A percentile compares a stretch with the other conserved stretches of the same genome.
phyloP scores from a whole-genome alignment of 805 yeast genomes.

The Zygoascus ofunaensis region DNA sequence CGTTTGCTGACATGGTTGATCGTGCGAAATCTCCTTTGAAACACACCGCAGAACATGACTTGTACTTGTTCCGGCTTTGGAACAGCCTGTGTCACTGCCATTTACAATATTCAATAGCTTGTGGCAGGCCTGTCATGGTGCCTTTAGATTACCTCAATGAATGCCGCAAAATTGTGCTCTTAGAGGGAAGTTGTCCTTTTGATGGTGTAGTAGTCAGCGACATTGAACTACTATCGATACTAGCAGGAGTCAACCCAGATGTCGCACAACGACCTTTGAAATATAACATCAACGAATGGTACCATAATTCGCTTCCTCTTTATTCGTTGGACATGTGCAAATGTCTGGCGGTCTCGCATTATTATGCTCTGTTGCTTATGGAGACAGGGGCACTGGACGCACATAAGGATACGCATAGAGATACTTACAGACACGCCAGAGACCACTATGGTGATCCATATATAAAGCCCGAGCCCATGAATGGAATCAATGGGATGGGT shows the following conservation, averaged over 20 bases:
- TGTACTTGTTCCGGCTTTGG: constrained; percentile 47
- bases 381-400: background rate
- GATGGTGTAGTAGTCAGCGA: constrained; percentile 8
- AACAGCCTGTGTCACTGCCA: constrained; percentile 45
- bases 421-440: too few species aligned
- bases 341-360: constrained; percentile 7
- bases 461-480: background rate
- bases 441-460: too few species aligned
- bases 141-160: constrained; percentile 34
- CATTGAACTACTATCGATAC: constrained; percentile 6
- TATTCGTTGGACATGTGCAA: constrained; percentile 5
- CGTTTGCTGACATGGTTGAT: constrained; percentile 25
- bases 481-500: background rate
- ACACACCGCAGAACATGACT: constrained; percentile 25
- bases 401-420: background rate
- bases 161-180: constrained; percentile 23
- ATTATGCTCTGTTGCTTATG: constrained; percentile 9
- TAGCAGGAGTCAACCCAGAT: background rate
- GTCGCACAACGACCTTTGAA: background rate
- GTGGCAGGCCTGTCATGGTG: constrained; percentile 39
- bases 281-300: background rate
- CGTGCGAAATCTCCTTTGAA: constrained; percentile 5
- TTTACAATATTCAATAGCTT: constrained; percentile 42
- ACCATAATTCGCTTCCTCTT: constrained; percentile 1
- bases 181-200: constrained; percentile 4